Base-by-base conservation (phyloP, 2,329 filamentous ascomycete genomes). In the Rachicladosporium sp. region DNA sequence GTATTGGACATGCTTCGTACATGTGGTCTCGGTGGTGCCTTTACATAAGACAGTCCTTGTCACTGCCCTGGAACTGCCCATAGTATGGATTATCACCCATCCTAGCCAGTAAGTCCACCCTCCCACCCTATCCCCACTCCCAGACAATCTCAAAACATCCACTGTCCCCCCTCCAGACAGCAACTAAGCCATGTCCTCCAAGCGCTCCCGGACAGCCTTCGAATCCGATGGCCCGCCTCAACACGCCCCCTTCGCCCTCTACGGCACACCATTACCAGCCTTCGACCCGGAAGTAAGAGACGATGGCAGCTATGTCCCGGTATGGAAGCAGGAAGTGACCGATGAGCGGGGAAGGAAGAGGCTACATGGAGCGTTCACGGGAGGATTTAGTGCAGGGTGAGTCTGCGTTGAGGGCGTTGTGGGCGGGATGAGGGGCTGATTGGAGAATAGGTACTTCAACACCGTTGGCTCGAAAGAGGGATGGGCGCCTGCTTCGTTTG, bases 251-350 rank as follows among this genome's bases (percentile, higher is more conserved):
- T 93, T 78, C 60, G 82, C 81, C 41, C 57, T 81, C 41, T 93
- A 82, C 58, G 91, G 91, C 56, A 94, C 86, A 2, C 80, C 88
- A 6, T 71, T 98, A 10, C 87, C 87, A 1, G 76, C 83, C 3
- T 66, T 77, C 44, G 85, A 93, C 54, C 71, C 80, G 36, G 75
- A 85, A 12, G 70, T 75, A 30, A 80, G 86, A 52, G 88, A 96
- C 60, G 85, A 95, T 66, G 89, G 88, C 45, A 86, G 84, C 31
- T 96, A 88, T 57, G 76, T 94, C 10, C 91, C 91, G 0, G 65
- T 94, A n/a, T 96, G 91, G 87, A 94, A 96, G 66, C 91, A 98
- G 68, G 89, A 95, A 58, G 88, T 93, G 58, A 83, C 82, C 43
- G 91, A 98, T 63, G 91, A 95, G 57, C 79, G 79, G 49, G 91